phyloP scores from a whole-genome alignment of 1,284 basidiomycete species.

The Garcileccinum viscosum region DNA sequence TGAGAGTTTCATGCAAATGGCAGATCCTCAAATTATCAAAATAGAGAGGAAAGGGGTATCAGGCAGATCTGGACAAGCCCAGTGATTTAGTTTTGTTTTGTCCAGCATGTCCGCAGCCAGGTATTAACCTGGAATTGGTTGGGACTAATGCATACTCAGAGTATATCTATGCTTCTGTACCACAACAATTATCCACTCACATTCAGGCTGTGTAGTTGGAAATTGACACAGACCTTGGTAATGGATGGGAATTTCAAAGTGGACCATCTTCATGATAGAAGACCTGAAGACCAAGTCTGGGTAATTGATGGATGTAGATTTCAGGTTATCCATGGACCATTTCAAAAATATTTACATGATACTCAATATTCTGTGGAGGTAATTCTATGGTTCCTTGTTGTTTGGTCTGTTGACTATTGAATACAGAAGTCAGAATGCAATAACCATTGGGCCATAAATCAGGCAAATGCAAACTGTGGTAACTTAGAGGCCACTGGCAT shows the following conservation, averaged over 20 bases:
- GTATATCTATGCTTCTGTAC: background rate
- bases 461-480: background rate
- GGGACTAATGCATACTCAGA: background rate
- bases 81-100: background rate
- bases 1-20: background rate
- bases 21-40: background rate
- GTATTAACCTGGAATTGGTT: background rate
- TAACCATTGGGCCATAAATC: constrained; percentile 10
- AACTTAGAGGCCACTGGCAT: constrained; percentile 14
- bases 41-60: background rate
- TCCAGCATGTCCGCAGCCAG: background rate
- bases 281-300: constrained; percentile 5
- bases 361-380: background rate
- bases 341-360: background rate
- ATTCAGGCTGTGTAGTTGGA: constrained; percentile 4
- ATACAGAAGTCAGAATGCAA: constrained; percentile 5
- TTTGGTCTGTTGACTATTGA: no score
- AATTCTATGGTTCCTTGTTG: background rate
- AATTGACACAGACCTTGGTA: background rate
- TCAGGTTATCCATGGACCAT: background rate
- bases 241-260: constrained; percentile 28
- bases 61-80: background rate
- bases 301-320: constrained; percentile 17
- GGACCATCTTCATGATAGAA: constrained; percentile 2
- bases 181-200: background rate